Conservation (phyloP, 345 rosid species). For the Eucalyptus pauciflora region DNA sequence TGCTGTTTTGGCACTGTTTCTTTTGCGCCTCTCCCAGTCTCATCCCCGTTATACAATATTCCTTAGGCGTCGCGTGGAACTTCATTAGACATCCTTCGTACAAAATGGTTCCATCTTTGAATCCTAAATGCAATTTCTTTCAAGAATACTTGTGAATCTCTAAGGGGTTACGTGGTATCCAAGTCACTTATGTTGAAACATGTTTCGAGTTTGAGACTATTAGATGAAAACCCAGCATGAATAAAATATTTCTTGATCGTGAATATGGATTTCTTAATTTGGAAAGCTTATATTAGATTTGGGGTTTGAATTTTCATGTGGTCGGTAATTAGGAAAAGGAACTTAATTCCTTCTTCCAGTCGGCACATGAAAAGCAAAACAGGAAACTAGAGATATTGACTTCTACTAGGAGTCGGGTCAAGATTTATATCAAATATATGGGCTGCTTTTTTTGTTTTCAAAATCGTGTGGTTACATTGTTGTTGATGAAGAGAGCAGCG, state of each 20-base stretch:
- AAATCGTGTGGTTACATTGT: rapidly evolving
- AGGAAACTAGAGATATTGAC: too few species aligned
- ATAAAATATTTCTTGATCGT: too few species aligned
- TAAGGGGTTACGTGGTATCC: not conserved
- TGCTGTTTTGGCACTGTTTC: not conserved
- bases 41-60: not conserved
- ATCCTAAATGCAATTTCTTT: not conserved
- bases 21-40: not conserved
- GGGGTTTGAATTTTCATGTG: too few species aligned
- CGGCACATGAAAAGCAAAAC: too few species aligned
- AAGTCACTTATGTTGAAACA: not conserved
- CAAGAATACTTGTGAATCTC: not conserved
- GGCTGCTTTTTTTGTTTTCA: too few species aligned
- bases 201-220: rapidly evolving
- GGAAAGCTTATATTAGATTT: too few species aligned
- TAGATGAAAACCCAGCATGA: rapidly evolving
- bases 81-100: not conserved
- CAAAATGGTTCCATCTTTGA: not conserved
- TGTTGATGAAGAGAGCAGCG: too few species aligned
- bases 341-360: too few species aligned
- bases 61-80: not conserved
- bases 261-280: too few species aligned
- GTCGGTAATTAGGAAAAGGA: too few species aligned
- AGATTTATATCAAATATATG: too few species aligned
- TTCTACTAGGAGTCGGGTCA: too few species aligned